Conservation (phyloP, 805 yeast genomes). For the Scheffersomyces amazonensis region DNA sequence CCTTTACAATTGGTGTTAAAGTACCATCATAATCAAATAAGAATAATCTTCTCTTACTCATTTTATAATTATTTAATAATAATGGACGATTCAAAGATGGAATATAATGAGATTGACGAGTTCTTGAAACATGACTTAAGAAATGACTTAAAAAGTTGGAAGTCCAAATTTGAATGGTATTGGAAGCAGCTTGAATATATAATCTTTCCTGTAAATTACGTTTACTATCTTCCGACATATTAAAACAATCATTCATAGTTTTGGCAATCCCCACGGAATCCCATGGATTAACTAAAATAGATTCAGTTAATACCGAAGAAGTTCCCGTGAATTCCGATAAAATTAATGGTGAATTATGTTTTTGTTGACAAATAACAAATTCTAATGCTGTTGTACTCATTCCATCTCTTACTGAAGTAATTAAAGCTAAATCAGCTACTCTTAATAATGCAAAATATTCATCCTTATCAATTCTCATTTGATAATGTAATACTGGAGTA, state of each 20-base stretch:
- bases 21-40: constrained; percentile 98
- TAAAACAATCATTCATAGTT: constrained; percentile 68
- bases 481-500: constrained; percentile 90
- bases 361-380: constrained; percentile 82
- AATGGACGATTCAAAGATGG: constrained; percentile 80
- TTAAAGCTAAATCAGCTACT: constrained; percentile 85
- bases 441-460: constrained; percentile 87
- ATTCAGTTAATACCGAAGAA: constrained; percentile 64
- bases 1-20: constrained; percentile 90
- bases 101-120: constrained; percentile 44
- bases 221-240: constrained; percentile 49
- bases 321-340: constrained; percentile 94
- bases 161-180: constrained; percentile 83
- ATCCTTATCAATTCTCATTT: constrained; percentile 80
- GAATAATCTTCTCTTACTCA: constrained; percentile 69
- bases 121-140: constrained; percentile 34
- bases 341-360: constrained; percentile 71
- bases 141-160: constrained; percentile 53
- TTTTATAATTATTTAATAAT: constrained; percentile 55
- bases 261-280: constrained; percentile 91
- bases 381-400: constrained; percentile 95
- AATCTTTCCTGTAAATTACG: constrained; percentile 48
- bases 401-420: constrained; percentile 91
- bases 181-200: constrained; percentile 60
- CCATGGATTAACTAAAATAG: constrained; percentile 93